Base-by-base conservation (phyloP, 768 basidiomycete species). In the Panaeolus cyanescens region DNA sequence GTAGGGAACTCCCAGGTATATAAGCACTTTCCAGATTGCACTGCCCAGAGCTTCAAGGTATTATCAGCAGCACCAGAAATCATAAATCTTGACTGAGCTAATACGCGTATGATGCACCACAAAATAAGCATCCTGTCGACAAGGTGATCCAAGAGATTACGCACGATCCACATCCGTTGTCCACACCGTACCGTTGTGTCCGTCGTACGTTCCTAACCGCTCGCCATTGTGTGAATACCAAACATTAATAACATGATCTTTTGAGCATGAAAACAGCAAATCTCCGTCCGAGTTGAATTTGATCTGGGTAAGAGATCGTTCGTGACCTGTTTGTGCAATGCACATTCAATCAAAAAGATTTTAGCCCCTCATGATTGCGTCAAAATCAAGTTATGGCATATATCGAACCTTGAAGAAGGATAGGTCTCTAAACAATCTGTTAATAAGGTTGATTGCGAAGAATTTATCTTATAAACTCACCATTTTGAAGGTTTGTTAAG, bases 201-300 rank as follows among this genome's bases (percentile, higher is more conserved):
- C 97, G 50, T 93, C 88, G 71, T 97, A 99, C 61, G 97, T 99
- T 33, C 97, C 97, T 68, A 99, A 76, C 61, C 97, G 84, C 80
- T 99, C 97, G 55, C 97, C 97, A 69, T 99, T 99, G 69, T 96
- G 93, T 12, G 95, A 90, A 74, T 85, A 97, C 96, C 96, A 99
- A 55, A 94, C 95, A 72, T 97, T 98, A 74, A 98, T 92, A 67
- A 93, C 75, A 69, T 91, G 85, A 74, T 99, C 97, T 83, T 99
- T 99, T 67, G 94, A 95, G 71, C 91, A 93, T 22, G 95, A 90
- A 76, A 99, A 97, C 55, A 99, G 82, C 15, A 99, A 83, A 77
- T 99, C 97, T 65, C 97, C 97, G 71, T 99, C 97, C 57, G 82
- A 76, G 79, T 98, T 99, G 84, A 93, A 99, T 80, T 94, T 95